Evolutionary conservation across 495 filamentous ascomycete genomes (phyloP).

Genomic region (Darksidea phi): DNA sequence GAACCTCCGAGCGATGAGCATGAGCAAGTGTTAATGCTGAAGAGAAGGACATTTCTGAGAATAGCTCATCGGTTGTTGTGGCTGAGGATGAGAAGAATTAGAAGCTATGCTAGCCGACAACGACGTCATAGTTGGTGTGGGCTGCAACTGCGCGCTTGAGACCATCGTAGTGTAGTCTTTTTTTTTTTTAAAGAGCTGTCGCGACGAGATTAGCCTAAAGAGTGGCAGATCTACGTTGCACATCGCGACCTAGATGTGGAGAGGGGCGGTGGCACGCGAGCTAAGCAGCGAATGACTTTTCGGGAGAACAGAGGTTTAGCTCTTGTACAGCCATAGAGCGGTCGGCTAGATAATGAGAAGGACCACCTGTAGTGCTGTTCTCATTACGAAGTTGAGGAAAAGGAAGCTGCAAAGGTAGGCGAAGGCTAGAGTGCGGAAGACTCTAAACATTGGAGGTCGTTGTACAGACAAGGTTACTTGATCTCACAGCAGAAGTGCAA

Average conservation of each 20-base stretch:
- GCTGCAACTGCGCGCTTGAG: constrained; percentile 32
- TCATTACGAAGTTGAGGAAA: no score
- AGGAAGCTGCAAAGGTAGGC: no score
- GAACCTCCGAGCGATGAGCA: neutral
- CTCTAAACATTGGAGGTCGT: no score
- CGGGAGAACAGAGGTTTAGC: neutral
- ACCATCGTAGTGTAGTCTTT: constrained; percentile 28
- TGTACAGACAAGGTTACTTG: no score
- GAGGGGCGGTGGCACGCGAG: constrained; percentile 9
- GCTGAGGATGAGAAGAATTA: neutral
- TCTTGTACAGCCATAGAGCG: no score
- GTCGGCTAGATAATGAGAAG: no score
- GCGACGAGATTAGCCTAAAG: constrained; percentile 16
- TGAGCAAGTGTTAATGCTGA: neutral
- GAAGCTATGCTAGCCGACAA: neutral
- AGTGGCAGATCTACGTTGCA: constrained; percentile 15
- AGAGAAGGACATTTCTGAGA: neutral
- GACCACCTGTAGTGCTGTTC: no score
- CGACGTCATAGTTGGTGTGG: constrained; percentile 19
- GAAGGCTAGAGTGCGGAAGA: no score
- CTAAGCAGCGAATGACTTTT: constrained; percentile 8
- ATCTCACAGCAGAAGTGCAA: no score
- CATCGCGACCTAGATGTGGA: constrained; percentile 22
- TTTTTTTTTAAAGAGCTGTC: constrained; percentile 29
- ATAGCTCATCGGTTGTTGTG: neutral